Evolutionary conservation across 1,139 yeast genomes (phyloP), one percentile per base, ranked within the genome.

Genomic region (Yamadazyma trypodendri): DNA sequence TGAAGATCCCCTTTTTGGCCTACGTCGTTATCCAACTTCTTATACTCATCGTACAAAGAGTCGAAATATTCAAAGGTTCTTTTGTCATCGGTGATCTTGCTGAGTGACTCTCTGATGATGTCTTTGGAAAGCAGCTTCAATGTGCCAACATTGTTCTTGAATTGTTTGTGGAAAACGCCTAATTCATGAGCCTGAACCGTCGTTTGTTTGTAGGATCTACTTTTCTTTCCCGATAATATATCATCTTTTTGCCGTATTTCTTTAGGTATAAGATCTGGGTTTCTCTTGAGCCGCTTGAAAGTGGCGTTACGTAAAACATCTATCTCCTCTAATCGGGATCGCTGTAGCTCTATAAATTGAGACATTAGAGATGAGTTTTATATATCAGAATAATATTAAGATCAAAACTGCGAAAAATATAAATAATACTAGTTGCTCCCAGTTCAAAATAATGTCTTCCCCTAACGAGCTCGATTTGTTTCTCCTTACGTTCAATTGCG

Each of bases 131-230:
- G 14, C 3, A 16, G 16, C 8, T 32, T 32, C 16, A 31, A 33
- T 21, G 13, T 23, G 16, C n/a, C 20, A 8, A 29, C 21, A 10
- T 35, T 36, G 11, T 17, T 34, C 28, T 64, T 55, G 50, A 78
- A 80, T 42, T 76, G 72, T 6, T 71, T 65, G 3, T 76, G 51
- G 34, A 90, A 75, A 34, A 58, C 50, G 13, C 68, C 63, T 3
- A 87, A 67, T 55, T 90, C 97, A 56, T 83, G 86, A 49, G 82
- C 81, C 48, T 85, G 94, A 12, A 41, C 48, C 10, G 78, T 50
- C 1, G 73, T 67, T 45, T 74, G 79, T 42, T 71, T 63, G 30
- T 54, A 50, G 39, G 72, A 60, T 44, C 79, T 52, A 41, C 63
- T 69, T 44, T 47, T 54, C 40, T 48, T 45, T 11, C 35, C 25